Conservation (phyloP, 202 grass and related monocot species). For the Carex sylvatica region DNA sequence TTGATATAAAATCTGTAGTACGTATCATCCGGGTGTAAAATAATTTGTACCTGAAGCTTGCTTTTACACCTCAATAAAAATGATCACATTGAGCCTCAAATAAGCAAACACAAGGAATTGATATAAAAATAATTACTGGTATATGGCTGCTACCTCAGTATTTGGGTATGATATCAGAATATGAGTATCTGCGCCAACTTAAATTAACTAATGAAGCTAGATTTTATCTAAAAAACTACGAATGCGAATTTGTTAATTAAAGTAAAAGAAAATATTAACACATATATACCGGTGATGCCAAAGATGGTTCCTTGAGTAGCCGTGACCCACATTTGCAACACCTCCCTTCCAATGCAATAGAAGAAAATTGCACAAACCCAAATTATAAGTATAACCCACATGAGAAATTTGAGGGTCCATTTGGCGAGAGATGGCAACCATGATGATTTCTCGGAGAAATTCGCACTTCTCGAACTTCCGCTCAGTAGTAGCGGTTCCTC, state of each 20-base stretch:
- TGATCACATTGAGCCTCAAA: background rate
- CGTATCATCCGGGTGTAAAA: background rate
- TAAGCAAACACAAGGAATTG: background rate
- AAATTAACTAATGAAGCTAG: background rate
- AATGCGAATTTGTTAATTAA: background rate
- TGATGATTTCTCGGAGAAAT: conserved; percentile 31
- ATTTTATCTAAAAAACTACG: background rate
- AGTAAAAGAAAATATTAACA: background rate
- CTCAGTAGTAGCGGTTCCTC: conserved; percentile 59
- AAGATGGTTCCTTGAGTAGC: conserved; percentile 39
- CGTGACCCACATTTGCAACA: conserved; percentile 21
- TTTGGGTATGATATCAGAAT: background rate
- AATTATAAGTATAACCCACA: conserved; percentile 68
- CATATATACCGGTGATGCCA: conserved; percentile 55
- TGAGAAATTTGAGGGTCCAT: conserved; percentile 60
- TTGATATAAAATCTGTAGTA: background rate
- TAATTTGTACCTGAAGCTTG: background rate
- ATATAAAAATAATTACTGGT: background rate
- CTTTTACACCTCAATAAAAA: background rate
- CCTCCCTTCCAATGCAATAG: conserved; percentile 43
- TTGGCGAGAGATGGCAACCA: conserved; percentile 40
- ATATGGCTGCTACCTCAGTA: background rate
- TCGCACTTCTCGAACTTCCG: conserved; percentile 11
- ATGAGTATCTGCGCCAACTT: background rate
- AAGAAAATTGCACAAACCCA: conserved; percentile 73